Percentiles rank a stretch among this genome's conserved stretches.
Evolutionary conservation across 805 yeast genomes (phyloP).

Genomic region (Yarrowia osloensis): DNA sequence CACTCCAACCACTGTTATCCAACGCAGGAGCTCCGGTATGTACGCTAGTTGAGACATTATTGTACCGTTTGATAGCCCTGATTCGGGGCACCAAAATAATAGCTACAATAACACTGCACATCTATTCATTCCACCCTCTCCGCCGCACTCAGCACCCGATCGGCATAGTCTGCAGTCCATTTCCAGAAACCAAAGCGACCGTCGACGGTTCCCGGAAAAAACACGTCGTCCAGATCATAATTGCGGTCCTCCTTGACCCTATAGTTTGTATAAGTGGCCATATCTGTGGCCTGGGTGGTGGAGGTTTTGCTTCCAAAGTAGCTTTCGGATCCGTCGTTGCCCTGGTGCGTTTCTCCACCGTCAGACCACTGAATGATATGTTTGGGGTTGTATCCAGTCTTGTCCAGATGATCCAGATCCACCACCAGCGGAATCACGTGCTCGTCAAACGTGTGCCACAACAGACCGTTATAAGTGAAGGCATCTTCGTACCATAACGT

Average conservation of each 20-base stretch:
- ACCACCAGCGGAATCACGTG: not conserved
- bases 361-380: slow-evolving; percentile 2
- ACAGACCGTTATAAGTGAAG: not conserved
- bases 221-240: not conserved
- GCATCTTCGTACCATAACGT: not conserved
- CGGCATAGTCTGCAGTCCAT: not conserved
- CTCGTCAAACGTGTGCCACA: not conserved
- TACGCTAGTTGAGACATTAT: no score
- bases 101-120: no score
- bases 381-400: not conserved
- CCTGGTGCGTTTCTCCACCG: not conserved
- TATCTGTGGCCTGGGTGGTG: not conserved
- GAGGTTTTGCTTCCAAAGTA: not conserved
- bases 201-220: not conserved
- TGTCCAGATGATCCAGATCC: not conserved
- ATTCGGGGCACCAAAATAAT: no score
- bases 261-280: not conserved
- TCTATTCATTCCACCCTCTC: no score
- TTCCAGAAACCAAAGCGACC: not conserved
- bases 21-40: no score
- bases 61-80: no score
- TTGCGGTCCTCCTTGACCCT: not conserved
- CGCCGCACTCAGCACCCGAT: not conserved
- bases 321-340: not conserved
- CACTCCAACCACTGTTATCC: no score